Evolutionary conservation across 306 rosid genomes (phyloP).

Genomic region (Dalbergia cultrata): DNA sequence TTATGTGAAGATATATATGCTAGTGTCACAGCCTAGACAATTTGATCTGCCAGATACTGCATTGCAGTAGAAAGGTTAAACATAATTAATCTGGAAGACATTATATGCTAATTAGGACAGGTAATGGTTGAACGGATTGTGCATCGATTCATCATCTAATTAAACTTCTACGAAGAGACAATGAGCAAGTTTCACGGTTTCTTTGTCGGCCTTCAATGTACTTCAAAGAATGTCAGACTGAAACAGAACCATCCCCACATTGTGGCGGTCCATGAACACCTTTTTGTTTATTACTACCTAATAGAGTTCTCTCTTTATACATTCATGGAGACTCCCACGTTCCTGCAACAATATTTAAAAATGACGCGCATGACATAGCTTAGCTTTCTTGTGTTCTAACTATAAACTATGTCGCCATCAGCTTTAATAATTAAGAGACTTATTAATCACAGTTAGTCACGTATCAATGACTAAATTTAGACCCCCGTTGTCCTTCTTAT

Average conservation of each 20-base stretch:
- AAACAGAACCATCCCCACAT: slow-evolving; percentile 52
- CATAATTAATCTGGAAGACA: slow-evolving; percentile 9
- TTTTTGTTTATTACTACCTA: slow-evolving; percentile 40
- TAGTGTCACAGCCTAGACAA: neutral
- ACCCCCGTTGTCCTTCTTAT: slow-evolving; percentile 31
- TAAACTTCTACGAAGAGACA: slow-evolving; percentile 42
- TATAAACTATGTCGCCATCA: slow-evolving; percentile 3
- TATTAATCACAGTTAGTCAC: slow-evolving; percentile 40
- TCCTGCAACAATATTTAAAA: slow-evolving; percentile 32
- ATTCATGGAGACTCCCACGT: slow-evolving; percentile 56
- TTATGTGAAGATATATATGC: neutral
- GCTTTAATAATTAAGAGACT: slow-evolving; percentile 13
- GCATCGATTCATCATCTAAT: slow-evolving; percentile 4
- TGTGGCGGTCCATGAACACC: slow-evolving; percentile 52
- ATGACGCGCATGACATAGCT: neutral
- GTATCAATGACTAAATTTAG: slow-evolving; percentile 50
- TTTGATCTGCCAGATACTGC: neutral
- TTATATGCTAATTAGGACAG: neutral
- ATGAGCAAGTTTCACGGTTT: slow-evolving; percentile 53
- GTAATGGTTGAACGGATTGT: slow-evolving; percentile 24
- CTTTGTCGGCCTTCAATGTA: slow-evolving; percentile 51
- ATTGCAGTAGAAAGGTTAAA: neutral
- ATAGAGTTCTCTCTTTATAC: slow-evolving; percentile 43
- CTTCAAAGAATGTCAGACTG: slow-evolving; percentile 48
- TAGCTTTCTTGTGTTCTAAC: neutral